A percentile compares a stretch with the other conserved stretches of the same genome.
phyloP scores from a whole-genome alignment of 1,284 basidiomycete species.

The Amylostereum areolatum region DNA sequence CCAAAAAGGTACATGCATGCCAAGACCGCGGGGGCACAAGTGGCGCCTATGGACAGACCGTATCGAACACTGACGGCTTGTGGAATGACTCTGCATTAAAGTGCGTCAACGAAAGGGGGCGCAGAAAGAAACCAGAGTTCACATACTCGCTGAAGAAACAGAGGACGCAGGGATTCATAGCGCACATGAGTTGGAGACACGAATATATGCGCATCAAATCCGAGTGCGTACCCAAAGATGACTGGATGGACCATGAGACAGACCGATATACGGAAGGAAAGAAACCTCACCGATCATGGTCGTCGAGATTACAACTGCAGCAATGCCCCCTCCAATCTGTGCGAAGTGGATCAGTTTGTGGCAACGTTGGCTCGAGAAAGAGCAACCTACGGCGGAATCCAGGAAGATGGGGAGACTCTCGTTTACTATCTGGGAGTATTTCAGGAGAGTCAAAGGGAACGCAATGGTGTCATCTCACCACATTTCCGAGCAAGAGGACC shows the following conservation, averaged over 20 bases:
- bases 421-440: conserved; percentile 66
- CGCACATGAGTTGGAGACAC: background rate
- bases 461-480: conserved; percentile 43
- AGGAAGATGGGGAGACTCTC: conserved; percentile 93
- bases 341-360: background rate
- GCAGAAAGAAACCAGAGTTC: background rate
- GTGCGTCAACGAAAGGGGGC: background rate
- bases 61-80: conserved; percentile 85
- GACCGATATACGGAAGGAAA: background rate
- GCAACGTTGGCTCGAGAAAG: conserved; percentile 6
- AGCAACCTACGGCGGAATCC: conserved; percentile 68
- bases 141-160: conserved; percentile 27
- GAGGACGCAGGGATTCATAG: conserved; percentile 27
- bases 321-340: conserved; percentile 77
- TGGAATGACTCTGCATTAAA: conserved; percentile 69
- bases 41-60: conserved; percentile 85
- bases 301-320: conserved; percentile 81
- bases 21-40: conserved; percentile 79
- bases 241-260: conserved; percentile 32
- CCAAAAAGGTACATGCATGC: conserved; percentile 77
- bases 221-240: conserved; percentile 68
- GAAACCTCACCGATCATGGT: conserved; percentile 64
- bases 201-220: background rate
- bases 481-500: conserved; percentile 81
- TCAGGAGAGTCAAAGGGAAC: conserved; percentile 4